Base-by-base conservation (phyloP, 2,329 filamentous ascomycete species). In the Cladosporium sp. region DNA sequence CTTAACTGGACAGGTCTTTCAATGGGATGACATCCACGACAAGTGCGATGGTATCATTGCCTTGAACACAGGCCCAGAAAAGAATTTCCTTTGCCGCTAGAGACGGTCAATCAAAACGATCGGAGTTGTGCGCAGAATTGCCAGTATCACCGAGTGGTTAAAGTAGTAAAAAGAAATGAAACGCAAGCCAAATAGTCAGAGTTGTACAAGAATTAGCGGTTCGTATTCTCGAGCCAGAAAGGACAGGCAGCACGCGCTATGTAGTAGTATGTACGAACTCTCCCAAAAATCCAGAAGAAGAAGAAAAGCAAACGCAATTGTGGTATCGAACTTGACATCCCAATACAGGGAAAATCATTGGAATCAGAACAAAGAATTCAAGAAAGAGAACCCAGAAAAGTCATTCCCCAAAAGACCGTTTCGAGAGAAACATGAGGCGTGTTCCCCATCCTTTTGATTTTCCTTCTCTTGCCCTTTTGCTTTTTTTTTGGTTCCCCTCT, bases 321-420 rank as follows among this genome's bases (percentile, higher is more conserved):
- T 63, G 60, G 60, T 63, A 63, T 63, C 60, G 48, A 63, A 63
- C 60, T 56, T 46, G 21, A 36, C 59, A 34, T 32, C 23, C 48
- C 48, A n/a, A 13, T n/a, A 25, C 26, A 30, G 30, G 28, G 25
- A 21, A 21, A n/a, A 28, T n/a, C 49, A 36, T 46, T 56, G 60
- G 39, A 63, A 63, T 23, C 60, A 63, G 49, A 63, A 43, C 39
- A 39, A 39, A 46, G 18, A 54, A 32, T 46, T 34, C 23, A 23
- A 18, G 13, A 30, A 36, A n/a, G 18, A 8, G 16, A 43, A 23
- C 14, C 23, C 25, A 46, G 36, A 58, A 58, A 58, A 16, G 10
- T 30, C n/a, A 54, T 46, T 23, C 51, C 18, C 51, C 16, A n/a
- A 14, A 32, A 23, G 26, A 26, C 49, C 14, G 6, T 28, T 25